Conservation (phyloP, 2,329 filamentous ascomycete genomes). For the Fusarium euwallaceae region DNA sequence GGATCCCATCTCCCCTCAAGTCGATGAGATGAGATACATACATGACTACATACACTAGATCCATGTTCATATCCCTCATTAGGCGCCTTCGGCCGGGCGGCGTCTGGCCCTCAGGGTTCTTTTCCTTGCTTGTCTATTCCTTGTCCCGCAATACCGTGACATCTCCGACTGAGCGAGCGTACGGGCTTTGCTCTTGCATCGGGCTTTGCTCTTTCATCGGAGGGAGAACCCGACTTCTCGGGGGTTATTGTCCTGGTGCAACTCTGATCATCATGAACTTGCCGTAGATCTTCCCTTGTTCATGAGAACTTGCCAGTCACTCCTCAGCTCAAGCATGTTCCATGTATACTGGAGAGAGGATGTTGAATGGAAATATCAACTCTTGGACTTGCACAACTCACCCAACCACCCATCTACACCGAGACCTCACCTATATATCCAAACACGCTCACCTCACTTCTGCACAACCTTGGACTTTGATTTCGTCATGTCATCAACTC, state of each 20-base stretch:
- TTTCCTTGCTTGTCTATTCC: constrained; percentile 1
- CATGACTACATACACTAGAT: background rate
- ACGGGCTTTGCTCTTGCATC: too few relatives aligned
- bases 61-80: constrained; percentile 5
- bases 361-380: background rate
- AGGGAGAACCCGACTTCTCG: constrained; percentile 18
- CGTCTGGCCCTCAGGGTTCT: constrained; percentile 35
- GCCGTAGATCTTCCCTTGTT: background rate
- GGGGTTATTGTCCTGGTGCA: background rate
- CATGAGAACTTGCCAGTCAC: background rate
- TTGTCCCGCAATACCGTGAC: constrained; percentile 29
- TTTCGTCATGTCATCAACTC: background rate
- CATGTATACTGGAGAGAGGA: background rate
- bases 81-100: constrained; percentile 11
- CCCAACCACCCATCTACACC: background rate
- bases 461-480: background rate
- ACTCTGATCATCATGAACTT: background rate
- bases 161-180: constrained; percentile 13
- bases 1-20: background rate
- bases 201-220: constrained; percentile 15
- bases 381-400: background rate
- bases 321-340: background rate
- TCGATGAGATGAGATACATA: background rate
- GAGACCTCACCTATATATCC: background rate
- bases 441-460: background rate